Base-by-base conservation (phyloP, 208 protist genomes). In the Leptomonas seymouri region DNA sequence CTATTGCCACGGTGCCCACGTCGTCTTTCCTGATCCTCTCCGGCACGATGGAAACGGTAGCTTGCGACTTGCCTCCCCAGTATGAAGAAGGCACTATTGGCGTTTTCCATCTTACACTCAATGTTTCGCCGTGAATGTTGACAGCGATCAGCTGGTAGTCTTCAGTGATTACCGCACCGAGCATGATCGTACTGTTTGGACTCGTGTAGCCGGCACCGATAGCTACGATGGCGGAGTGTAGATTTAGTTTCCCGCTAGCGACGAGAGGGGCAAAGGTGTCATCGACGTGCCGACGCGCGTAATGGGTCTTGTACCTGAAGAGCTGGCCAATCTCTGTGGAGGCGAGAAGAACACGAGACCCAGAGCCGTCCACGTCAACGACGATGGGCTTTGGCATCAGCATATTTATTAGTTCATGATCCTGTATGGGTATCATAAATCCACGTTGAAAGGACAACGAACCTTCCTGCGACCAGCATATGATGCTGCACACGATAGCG, bases 391-490 rank as follows among this genome's bases (percentile, higher is more conserved):
- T 92, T 39, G 81, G 62, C 72, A 87, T 82, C 0, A 90, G 66
- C 51, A 64, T 54, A 20, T 72, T 36, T 18, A 67, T 74, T 20
- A 86, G 30, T 41, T 84, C 81, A 36, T 58, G 27, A 44, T 85
- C 84, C 11, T 49, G 53, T 21, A 92, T 58, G 11, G 71, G 44
- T 23, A 96, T 85, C 36, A 78, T 78, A 63, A 94, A 95, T 18
- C 80, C 77, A 15, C 75, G 76, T 67, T 84, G 83, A 28, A 94
- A 81, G 39, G 72, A 77, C 44, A 97, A 46, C 27, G 84, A 74
- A 28, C 84, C 84, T 49, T 97, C 89, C 65, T 93, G 92, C 21
- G 76, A 84, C 89, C 92, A 97, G 41, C 76, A 85, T 59, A 95
- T 81, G 53, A 94, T 90, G 65, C 78, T 90, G 72, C 82, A 88